These are phyloP conservation scores for Globisporangium barbulae DNA, from an alignment of 352 stramenopile genomes.

Conservation along the genomic window DNA sequence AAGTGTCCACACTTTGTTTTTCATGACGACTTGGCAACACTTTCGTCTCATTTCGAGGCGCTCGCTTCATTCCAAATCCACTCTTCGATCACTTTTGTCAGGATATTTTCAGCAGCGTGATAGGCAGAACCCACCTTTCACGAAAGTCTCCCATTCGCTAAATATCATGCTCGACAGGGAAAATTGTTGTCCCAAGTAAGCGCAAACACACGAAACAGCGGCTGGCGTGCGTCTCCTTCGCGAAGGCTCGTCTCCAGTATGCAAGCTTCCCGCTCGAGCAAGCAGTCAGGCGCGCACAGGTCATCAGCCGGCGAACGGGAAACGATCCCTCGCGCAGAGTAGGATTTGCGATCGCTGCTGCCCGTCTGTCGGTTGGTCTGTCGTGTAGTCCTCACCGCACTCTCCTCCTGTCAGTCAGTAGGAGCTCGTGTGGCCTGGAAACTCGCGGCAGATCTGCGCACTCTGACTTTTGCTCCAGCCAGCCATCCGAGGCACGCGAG, in stretches of 20 bases:
- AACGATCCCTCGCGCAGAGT: background rate
- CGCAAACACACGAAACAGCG: background rate
- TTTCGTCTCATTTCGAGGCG: background rate
- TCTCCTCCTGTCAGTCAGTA: too few species aligned
- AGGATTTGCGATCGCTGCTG: background rate
- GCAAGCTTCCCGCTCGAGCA: background rate
- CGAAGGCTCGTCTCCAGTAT: background rate
- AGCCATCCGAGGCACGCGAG: background rate
- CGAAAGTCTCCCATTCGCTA: background rate
- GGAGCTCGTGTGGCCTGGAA: too few species aligned
- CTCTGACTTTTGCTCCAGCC: background rate
- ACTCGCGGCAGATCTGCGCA: too few species aligned
- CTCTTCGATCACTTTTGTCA: background rate
- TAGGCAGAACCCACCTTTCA: background rate
- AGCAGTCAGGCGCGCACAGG: background rate
- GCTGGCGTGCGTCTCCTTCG: background rate
- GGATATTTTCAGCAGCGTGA: background rate
- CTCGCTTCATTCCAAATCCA: background rate
- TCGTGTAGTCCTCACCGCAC: background rate
- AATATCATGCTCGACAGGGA: background rate
- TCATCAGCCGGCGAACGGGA: background rate
- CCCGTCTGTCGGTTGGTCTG: background rate
- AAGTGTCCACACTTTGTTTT: conserved; percentile 1
- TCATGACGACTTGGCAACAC: background rate
- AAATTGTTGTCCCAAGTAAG: background rate